Conservation (phyloP, 768 basidiomycete species). For the Tricholomella constricta region DNA sequence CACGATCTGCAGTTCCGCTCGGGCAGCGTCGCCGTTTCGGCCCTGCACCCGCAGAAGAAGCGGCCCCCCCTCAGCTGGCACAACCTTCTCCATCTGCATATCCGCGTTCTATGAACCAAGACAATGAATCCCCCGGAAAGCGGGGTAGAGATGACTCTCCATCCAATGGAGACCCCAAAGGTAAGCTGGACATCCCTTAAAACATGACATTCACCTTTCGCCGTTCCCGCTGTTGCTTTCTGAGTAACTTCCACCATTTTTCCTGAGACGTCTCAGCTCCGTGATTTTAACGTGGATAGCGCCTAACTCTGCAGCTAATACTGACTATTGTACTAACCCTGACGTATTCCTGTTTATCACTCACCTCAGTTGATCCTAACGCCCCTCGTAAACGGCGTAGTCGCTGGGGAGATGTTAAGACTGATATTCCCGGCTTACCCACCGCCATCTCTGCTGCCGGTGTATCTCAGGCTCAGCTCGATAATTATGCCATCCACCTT, state of each 20-base stretch:
- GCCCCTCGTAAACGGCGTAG: constrained; percentile 93
- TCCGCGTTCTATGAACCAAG: constrained; percentile 63
- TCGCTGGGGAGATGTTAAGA: constrained; percentile 95
- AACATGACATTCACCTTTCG: constrained; percentile 5
- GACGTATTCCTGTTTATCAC: constrained; percentile 43
- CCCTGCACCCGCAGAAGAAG: constrained; percentile 81
- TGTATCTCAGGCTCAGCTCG: constrained; percentile 93
- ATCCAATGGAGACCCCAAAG: constrained; percentile 60
- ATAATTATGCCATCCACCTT: constrained; percentile 96
- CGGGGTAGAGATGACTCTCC: constrained; percentile 72
- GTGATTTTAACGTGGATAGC: constrained; percentile 24
- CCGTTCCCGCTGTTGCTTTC: constrained; percentile 16
- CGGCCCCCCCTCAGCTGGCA: constrained; percentile 79
- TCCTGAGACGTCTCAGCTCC: constrained; percentile 21
- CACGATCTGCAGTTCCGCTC: constrained; percentile 61
- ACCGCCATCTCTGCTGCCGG: constrained; percentile 93
- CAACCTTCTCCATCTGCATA: constrained; percentile 87
- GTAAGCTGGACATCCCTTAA: constrained; percentile 55
- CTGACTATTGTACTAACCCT: constrained; percentile 64
- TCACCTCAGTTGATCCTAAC: constrained; percentile 72
- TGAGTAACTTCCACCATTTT: constrained; percentile 22
- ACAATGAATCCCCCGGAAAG: constrained; percentile 56
- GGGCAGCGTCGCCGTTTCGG: constrained; percentile 91
- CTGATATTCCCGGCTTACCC: constrained; percentile 89
- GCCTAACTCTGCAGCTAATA: constrained; percentile 38